phyloP scores from a whole-genome alignment of 2,329 filamentous ascomycete genomes.

The Drechslera avenae region DNA sequence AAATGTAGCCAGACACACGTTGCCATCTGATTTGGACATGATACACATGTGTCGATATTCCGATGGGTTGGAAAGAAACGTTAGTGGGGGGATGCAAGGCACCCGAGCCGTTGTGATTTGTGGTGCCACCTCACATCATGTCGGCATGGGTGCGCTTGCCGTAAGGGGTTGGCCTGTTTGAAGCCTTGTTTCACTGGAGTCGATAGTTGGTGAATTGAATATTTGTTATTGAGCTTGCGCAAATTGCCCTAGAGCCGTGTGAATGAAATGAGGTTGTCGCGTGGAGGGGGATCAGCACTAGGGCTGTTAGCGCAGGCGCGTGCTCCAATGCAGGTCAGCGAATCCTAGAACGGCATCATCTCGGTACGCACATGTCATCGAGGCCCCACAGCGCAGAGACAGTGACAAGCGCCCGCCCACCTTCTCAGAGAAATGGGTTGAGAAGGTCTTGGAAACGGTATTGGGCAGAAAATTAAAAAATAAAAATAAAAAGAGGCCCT shows the following conservation, averaged over 20 bases:
- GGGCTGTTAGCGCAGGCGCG: slow-evolving; percentile 14
- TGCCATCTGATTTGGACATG: background rate
- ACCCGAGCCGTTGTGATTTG: background rate
- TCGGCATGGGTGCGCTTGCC: background rate
- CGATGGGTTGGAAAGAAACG: background rate
- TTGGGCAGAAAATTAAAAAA: background rate
- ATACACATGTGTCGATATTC: background rate
- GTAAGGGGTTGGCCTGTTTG: background rate
- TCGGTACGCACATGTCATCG: slow-evolving; percentile 18
- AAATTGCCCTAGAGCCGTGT: background rate
- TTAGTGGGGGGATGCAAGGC: background rate
- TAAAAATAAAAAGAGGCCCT: background rate
- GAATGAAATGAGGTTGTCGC: slow-evolving; percentile 8
- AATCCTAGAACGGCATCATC: slow-evolving; percentile 9
- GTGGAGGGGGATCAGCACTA: slow-evolving; percentile 11
- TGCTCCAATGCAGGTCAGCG: slow-evolving; percentile 17
- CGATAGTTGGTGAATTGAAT: too few relatives aligned
- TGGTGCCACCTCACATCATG: background rate
- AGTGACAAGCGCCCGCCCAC: slow-evolving; percentile 4
- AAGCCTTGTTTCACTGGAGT: background rate
- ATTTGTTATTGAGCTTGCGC: background rate
- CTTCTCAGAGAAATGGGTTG: background rate
- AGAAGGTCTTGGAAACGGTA: background rate
- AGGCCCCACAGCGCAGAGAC: slow-evolving; percentile 4
- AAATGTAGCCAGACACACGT: slow-evolving; percentile 14